Conservation (phyloP, 208 protist species). For the Plasmodiophora brassicae region DNA sequence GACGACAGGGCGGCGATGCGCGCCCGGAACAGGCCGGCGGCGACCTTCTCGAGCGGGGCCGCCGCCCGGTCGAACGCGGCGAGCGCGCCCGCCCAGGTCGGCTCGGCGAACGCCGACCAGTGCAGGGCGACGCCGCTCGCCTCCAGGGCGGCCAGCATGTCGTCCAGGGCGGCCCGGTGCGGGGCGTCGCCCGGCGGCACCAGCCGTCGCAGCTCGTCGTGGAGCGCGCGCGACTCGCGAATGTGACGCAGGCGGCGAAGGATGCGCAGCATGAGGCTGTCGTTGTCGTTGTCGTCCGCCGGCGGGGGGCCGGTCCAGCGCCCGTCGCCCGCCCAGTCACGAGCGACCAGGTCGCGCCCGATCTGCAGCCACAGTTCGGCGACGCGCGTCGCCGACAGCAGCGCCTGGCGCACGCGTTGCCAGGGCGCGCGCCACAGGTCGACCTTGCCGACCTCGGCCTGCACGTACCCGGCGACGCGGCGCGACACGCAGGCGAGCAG, state of each 20-base stretch:
- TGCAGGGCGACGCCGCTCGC: constrained; percentile 66
- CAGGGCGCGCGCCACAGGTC: constrained; percentile 37
- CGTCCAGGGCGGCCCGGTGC: constrained; percentile 30
- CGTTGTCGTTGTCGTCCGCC: constrained; percentile 43
- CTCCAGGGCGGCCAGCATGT: constrained; percentile 45
- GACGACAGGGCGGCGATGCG: constrained; percentile 10
- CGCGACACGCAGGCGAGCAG: constrained; percentile 25
- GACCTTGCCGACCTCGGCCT: not conserved
- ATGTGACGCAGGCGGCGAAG: not conserved
- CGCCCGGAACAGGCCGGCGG: constrained; percentile 51
- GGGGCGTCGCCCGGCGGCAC: constrained; percentile 47
- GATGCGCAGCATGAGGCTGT: constrained; percentile 52
- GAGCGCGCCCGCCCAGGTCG: constrained; percentile 69
- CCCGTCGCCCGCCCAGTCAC: constrained; percentile 47
- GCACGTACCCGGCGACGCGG: constrained; percentile 29
- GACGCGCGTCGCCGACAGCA: not conserved
- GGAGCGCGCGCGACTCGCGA: not conserved
- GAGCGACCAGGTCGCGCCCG: constrained; percentile 47
- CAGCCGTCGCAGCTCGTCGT: constrained; percentile 56
- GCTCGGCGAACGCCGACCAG: constrained; percentile 71
- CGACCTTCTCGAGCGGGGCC: constrained; percentile 62
- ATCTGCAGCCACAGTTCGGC: constrained; percentile 49
- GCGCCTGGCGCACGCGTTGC: not conserved
- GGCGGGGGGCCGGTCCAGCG: not conserved
- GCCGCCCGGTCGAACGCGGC: constrained; percentile 63